Conservation (phyloP, 108 stramenopile species). For the Skeletonema grethae region DNA sequence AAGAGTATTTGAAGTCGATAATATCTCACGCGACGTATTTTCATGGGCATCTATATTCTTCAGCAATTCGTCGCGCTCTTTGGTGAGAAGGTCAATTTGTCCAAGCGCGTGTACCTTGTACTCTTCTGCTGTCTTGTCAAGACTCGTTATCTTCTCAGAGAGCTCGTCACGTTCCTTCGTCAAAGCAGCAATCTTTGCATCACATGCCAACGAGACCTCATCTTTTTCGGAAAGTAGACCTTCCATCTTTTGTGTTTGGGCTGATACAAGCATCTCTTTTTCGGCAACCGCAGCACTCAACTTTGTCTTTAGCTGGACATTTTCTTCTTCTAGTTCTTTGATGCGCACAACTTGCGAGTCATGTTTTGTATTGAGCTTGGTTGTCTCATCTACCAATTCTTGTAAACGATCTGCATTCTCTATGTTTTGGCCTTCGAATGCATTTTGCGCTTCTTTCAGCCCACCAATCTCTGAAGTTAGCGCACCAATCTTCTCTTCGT, state of each 20-base stretch:
- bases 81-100: neutral
- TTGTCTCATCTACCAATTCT: neutral
- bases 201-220: constrained; percentile 1
- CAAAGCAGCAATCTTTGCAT: neutral
- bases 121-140: neutral
- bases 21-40: neutral
- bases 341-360: neutral
- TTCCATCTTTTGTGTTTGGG: neutral
- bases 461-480: constrained; percentile 21
- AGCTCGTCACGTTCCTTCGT: neutral
- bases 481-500: constrained; percentile 21
- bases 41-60: neutral
- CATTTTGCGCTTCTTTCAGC: neutral
- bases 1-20: neutral
- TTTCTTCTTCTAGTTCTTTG: constrained; percentile 2
- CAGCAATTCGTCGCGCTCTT: neutral
- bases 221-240: neutral
- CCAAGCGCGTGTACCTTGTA: neutral
- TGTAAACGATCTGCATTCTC: neutral
- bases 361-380: neutral
- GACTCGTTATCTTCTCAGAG: neutral
- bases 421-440: neutral
- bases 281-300: neutral
- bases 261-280: neutral
- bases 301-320: neutral